Percentiles rank a stretch among this genome's conserved stretches.
Evolutionary conservation across 805 yeast species (phyloP).

Genomic region (Wickerhamomyces silvicola): DNA sequence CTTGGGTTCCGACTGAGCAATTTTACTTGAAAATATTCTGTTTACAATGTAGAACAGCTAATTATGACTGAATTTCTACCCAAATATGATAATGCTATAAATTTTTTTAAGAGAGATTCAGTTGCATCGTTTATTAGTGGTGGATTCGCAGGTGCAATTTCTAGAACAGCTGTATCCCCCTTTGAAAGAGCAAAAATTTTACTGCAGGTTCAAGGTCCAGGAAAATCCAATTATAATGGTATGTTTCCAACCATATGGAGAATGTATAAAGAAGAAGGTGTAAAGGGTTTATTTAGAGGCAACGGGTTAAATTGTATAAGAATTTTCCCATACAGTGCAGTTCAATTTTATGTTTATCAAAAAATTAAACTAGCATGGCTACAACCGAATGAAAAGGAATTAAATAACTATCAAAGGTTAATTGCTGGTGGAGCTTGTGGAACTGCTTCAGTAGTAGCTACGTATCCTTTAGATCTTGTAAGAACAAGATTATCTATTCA

Average conservation of each 20-base stretch:
- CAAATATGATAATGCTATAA: slow-evolving; percentile 1
- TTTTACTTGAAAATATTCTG: not conserved
- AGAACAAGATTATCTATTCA: slow-evolving; percentile 86
- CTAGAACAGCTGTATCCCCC: slow-evolving; percentile 91
- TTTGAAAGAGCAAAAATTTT: slow-evolving; percentile 90
- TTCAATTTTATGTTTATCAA: slow-evolving; percentile 85
- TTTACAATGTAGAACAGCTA: not conserved
- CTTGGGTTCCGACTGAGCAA: too few relatives aligned
- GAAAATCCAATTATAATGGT: slow-evolving; percentile 49
- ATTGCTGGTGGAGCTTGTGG: slow-evolving; percentile 82
- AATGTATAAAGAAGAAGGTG: slow-evolving; percentile 89
- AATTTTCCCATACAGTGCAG: slow-evolving; percentile 90
- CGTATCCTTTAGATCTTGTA: slow-evolving; percentile 89
- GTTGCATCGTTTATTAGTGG: slow-evolving; percentile 65
- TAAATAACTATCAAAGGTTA: slow-evolving; percentile 54
- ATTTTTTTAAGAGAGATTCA: slow-evolving; percentile 38
- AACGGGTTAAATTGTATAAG: slow-evolving; percentile 86
- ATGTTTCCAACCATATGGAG: slow-evolving; percentile 65
- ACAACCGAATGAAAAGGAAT: slow-evolving; percentile 27
- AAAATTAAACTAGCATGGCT: slow-evolving; percentile 38
- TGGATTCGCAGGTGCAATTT: slow-evolving; percentile 73
- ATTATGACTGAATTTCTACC: slow-evolving; percentile 2
- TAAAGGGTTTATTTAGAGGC: slow-evolving; percentile 84
- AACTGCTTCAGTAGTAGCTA: slow-evolving; percentile 65
- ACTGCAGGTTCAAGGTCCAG: slow-evolving; percentile 74